Base-by-base conservation (phyloP, 2,329 filamentous ascomycete species). In the Diplocarpon mali region DNA sequence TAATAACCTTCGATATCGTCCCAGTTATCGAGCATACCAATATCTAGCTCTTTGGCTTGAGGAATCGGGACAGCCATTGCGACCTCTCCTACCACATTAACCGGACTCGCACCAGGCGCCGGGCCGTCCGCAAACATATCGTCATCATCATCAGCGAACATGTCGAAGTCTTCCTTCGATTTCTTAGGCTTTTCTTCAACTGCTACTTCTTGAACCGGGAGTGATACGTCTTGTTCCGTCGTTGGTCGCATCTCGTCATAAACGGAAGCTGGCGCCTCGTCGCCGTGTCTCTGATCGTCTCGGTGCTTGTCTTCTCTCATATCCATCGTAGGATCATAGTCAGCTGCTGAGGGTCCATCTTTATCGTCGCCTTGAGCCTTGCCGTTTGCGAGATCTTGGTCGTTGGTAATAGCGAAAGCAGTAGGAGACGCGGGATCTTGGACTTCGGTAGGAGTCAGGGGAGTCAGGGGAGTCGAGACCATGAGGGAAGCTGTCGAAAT, bases 1-100 rank as follows among this genome's bases (percentile, higher is more conserved):
- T 96, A 98, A 63, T 96, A 96, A 5, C 90, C 92, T 59, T 98
- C 88, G 42, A 83, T 80, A 61, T 96, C 92, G 60, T 94, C 89
- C 80, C 80, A 86, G 48, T 94, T 90, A 59, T 96, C 90, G 42
- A 95, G 76, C 63, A 90, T 85, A 50, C 82, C 85, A 51, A 80
- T 80, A 60, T 77, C 75, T 42, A 78, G 63, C 63, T 82, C 67
- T 64, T 79, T 67, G 54, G 69, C 71, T 62, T 70, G 50, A 20
- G 56, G 57, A 35, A 62, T 59, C 15, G 57, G 69, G 32, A 65
- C 63, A 37, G 71, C 68, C 35, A 70, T 69, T 15, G 71, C 70
- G 28, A 44, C 32, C 44, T 70, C 69, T 28, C 65, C 64, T 17
- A 70, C 67, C 7, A 64, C 61, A 42, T 64, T 63, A 17, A 8